Evolutionary conservation across 2,329 filamentous ascomycete species (phyloP).

Genomic region (Bipolaris oryzae): DNA sequence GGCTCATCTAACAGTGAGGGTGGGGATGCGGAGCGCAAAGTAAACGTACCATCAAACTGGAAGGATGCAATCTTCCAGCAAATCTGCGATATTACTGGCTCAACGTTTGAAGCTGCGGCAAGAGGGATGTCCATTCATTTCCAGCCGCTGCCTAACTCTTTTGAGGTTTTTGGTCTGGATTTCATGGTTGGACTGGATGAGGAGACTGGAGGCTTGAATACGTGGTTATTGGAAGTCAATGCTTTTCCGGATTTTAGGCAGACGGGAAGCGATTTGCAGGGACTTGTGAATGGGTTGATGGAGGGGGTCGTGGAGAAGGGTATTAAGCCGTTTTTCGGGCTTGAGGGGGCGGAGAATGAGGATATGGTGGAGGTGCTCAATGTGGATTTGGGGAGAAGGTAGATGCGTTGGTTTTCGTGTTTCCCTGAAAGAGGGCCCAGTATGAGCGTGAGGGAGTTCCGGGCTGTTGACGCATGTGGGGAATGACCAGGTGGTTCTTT

Average conservation of each 20-base stretch:
- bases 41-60: constrained; percentile 41
- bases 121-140: constrained; percentile 87
- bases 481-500: too few relatives aligned
- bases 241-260: constrained; percentile 96
- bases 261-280: constrained; percentile 76
- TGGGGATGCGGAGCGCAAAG: not conserved
- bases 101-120: constrained; percentile 86
- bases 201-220: constrained; percentile 53
- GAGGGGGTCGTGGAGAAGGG: constrained; percentile 71
- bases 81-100: constrained; percentile 74
- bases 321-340: constrained; percentile 71
- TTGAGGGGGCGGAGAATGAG: constrained; percentile 20
- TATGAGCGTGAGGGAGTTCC: too few relatives aligned
- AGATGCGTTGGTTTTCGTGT: not conserved
- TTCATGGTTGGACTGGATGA: constrained; percentile 69
- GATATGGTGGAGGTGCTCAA: constrained; percentile 53
- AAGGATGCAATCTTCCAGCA: constrained; percentile 72
- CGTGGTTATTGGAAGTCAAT: constrained; percentile 89
- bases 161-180: constrained; percentile 91
- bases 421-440: too few relatives aligned
- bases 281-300: constrained; percentile 77
- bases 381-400: constrained; percentile 53
- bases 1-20: not conserved
- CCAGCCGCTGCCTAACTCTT: constrained; percentile 83
- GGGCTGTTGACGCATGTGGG: too few relatives aligned